Conservation (phyloP, 2,329 filamentous ascomycete species). For the Clathrospora elynae region DNA sequence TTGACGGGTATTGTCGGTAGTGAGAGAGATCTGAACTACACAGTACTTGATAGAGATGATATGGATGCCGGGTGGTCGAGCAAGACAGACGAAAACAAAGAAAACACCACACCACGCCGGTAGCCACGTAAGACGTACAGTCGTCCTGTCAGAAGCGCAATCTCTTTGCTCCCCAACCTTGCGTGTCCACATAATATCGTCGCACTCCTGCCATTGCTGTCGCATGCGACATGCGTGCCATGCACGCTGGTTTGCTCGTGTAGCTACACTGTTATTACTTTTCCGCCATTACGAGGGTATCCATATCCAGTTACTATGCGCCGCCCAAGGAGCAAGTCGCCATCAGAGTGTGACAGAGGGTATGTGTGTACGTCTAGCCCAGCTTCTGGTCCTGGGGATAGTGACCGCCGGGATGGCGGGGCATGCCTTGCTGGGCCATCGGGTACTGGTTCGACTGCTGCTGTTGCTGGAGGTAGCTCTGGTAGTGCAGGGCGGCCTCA, state of each 20-base stretch:
- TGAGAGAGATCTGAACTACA: constrained; percentile 38
- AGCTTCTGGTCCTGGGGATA: constrained; percentile 66
- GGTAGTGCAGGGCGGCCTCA: constrained; percentile 77
- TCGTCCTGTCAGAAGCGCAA: constrained; percentile 36
- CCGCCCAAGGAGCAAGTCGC: constrained; percentile 38
- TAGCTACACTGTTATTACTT: constrained; percentile 43
- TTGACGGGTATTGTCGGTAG: constrained; percentile 32
- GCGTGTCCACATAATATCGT: constrained; percentile 39
- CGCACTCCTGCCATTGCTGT: constrained; percentile 27
- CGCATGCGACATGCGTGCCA: constrained; percentile 29
- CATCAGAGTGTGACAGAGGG: constrained; percentile 30
- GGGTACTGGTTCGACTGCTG: constrained; percentile 70
- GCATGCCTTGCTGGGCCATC: constrained; percentile 80
- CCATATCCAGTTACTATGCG: constrained; percentile 44
- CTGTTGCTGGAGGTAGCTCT: constrained; percentile 76
- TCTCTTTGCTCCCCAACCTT: constrained; percentile 38
- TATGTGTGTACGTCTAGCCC: constrained; percentile 39
- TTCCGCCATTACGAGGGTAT: constrained; percentile 49
- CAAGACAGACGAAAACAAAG: constrained; percentile 27
- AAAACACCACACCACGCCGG: constrained; percentile 42
- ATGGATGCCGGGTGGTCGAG: constrained; percentile 35
- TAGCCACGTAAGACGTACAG: constrained; percentile 46
- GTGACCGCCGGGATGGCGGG: constrained; percentile 64
- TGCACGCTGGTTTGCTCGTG: constrained; percentile 27
- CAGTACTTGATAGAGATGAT: constrained; percentile 40